Conservation (phyloP, 768 basidiomycete species). For the Boletus sensibilis region DNA sequence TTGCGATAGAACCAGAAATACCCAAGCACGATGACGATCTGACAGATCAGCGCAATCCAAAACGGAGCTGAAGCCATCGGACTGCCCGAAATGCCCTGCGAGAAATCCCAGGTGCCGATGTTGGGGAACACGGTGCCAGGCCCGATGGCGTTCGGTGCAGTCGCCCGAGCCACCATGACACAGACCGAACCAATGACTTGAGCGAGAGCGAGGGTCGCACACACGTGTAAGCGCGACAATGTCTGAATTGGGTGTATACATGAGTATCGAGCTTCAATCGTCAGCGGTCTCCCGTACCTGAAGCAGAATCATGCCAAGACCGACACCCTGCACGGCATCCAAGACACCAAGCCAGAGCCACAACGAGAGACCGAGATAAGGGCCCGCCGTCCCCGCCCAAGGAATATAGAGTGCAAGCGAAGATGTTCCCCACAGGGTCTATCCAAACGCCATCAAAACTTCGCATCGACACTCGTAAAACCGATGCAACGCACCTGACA, state of each 20-base stretch:
- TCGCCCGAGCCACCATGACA: slow-evolving; percentile 91
- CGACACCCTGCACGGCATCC: slow-evolving; percentile 92
- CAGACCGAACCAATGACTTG: slow-evolving; percentile 88
- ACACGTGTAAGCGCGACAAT: slow-evolving; percentile 89
- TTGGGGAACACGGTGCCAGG: slow-evolving; percentile 91
- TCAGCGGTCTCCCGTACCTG: slow-evolving; percentile 39
- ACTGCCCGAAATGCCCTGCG: slow-evolving; percentile 66
- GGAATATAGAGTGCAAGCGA: slow-evolving; percentile 91
- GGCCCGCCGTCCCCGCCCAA: slow-evolving; percentile 84
- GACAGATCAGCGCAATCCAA: slow-evolving; percentile 81
- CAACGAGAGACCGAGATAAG: slow-evolving; percentile 84
- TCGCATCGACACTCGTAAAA: not conserved
- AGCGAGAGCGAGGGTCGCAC: slow-evolving; percentile 87
- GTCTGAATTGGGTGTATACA: slow-evolving; percentile 43
- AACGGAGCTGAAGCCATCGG: slow-evolving; percentile 83
- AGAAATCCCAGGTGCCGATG: slow-evolving; percentile 87
- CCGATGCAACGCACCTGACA: slow-evolving; percentile 62
- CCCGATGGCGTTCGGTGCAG: slow-evolving; percentile 86
- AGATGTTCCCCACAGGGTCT: slow-evolving; percentile 95
- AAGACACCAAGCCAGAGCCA: slow-evolving; percentile 97
- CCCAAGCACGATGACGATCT: slow-evolving; percentile 82
- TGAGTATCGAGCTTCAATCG: not conserved
- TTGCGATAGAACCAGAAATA: slow-evolving; percentile 98
- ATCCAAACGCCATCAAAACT: slow-evolving; percentile 5
- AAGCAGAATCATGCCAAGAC: slow-evolving; percentile 86